Percentiles rank a stretch among this genome's conserved stretches.
Evolutionary conservation across 139 green algal species (phyloP).

Genomic region (Microglena sp.): DNA sequence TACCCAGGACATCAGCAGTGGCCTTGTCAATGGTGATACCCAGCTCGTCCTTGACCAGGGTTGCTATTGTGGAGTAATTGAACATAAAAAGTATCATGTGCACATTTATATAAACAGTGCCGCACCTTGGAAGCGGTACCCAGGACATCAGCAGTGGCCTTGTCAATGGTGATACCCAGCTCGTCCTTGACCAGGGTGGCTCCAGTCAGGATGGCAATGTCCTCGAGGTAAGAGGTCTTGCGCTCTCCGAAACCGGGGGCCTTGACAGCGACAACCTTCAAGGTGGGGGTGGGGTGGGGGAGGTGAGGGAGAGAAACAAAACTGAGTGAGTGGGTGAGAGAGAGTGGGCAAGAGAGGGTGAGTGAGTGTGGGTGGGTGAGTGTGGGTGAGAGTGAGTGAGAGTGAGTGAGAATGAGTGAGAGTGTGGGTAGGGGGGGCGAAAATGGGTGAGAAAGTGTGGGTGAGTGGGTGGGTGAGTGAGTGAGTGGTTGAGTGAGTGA

Average conservation of each 20-base stretch:
- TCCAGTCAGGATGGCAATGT: constrained; percentile 98
- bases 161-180: constrained; percentile 89
- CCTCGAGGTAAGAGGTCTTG: constrained; percentile 96
- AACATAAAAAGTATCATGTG: too few relatives aligned
- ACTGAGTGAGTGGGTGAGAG: too few relatives aligned
- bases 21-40: constrained; percentile 90
- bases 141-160: constrained; percentile 80
- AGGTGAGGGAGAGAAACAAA: not conserved
- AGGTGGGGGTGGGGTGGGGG: not conserved
- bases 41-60: constrained; percentile 94
- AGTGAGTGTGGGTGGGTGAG: not conserved
- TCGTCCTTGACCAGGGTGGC: constrained; percentile 92
- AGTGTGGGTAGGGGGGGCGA: not conserved
- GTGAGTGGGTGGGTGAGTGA: too few relatives aligned
- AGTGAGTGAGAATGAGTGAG: not conserved
- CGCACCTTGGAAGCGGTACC: constrained; percentile 81
- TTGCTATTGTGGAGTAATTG: constrained; percentile 69
- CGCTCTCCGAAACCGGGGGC: constrained; percentile 98
- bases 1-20: constrained; percentile 73
- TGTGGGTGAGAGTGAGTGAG: not conserved
- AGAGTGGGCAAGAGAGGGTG: not conserved
- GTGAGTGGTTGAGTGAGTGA: too few relatives aligned
- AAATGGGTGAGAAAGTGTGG: not conserved
- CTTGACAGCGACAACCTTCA: constrained; percentile 67
- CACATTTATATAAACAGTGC: constrained; percentile 74